Base-by-base conservation (phyloP, 1,284 basidiomycete species). In the Cutaneotrichosporon cutaneum region DNA sequence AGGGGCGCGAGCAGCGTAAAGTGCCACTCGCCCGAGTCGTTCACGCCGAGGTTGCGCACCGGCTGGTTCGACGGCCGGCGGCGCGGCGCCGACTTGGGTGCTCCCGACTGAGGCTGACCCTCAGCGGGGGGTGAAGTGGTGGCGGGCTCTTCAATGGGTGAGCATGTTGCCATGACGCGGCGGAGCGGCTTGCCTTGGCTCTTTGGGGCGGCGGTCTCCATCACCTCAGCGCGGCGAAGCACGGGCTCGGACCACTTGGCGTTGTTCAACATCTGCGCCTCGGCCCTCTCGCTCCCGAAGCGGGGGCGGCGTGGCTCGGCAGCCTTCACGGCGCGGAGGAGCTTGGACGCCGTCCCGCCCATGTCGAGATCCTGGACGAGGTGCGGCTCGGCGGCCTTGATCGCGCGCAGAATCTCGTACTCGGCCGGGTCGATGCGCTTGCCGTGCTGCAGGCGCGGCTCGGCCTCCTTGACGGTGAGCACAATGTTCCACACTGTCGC, bases 1-100 rank as follows among this genome's bases (percentile, higher is more conserved):
- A 33, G 52, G 18, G 36, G 13, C 5, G 39, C 22, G 9, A 44
- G n/a, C 3, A 62, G 47, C 24, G 24, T 35, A 27, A 64, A 61
- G 54, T 56, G 58, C 63, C 63, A 64, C 35, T 64, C 60, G 36
- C 63, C 63, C 8, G 54, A 39, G 54, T 64, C 60, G 54, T 59
- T 47, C 27, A 64, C 45, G n/a, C 60, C 63, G 2, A 64, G 50
- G 44, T 42, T 18, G 13, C 26, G 48, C 10, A 64, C 53, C 13
- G 63, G 63, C 54, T 64, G 63, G 8, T 61, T 26, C 3, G 60
- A 61, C 10, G 26, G 24, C 27, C 26, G 27, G 18, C 48, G 48
- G 45, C 45, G 45, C 22, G 22, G 47, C 9, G 14, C 27, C 4
- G 47, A 10, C 47, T 16, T 26, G 7, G 21, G 21, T 4, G 4